Evolutionary conservation across 352 stramenopile species (phyloP), one percentile per base, ranked within the genome.

Genomic region (Phytophthora megakarya): DNA sequence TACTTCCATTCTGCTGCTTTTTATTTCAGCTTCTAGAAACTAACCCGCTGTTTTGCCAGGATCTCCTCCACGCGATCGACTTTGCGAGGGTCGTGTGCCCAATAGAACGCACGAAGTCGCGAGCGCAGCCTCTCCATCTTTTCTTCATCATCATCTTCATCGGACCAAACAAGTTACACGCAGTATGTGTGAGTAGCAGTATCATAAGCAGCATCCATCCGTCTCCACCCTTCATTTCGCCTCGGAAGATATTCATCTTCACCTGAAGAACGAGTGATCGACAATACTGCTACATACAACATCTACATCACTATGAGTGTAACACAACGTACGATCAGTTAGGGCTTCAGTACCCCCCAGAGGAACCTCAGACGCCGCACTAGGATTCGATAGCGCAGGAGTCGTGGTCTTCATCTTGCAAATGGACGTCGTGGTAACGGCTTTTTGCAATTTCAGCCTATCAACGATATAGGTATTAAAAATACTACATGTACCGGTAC

Each of bases 1-100:
- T 44, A 63, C 5, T 3, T 16, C 10, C n/a, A 23, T 35, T 35
- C 37, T 46, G 28, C 7, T n/a, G n/a, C n/a, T n/a, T n/a, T 21
- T 19, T 44, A 3, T 43, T 47, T 42, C 40, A 50, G 16, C 18
- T 32, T 16, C 12, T 30, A 19, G 19, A 43, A 25, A 43, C 58
- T 10, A 39, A 86, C 81, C 60, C 71, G 40, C 35, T 89, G 69
- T 11, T 66, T 67, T 18, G 55, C 47, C 1, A 92, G 69, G 15
- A 91, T 72, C 50, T 84, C 73, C 5, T 89, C 80, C 9, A 93
- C 82, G 32, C 66, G 74, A 61, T 75, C 76, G 15, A 93, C 78
- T 61, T 86, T 81, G 16, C 76, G 73, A n/a, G 82, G 81, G 48
- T 90, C 78, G 56, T 92, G 81, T 1, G 79, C 79, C 82, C 82